phyloP scores from a whole-genome alignment of 768 basidiomycete genomes.

The Mycena indigotica region DNA sequence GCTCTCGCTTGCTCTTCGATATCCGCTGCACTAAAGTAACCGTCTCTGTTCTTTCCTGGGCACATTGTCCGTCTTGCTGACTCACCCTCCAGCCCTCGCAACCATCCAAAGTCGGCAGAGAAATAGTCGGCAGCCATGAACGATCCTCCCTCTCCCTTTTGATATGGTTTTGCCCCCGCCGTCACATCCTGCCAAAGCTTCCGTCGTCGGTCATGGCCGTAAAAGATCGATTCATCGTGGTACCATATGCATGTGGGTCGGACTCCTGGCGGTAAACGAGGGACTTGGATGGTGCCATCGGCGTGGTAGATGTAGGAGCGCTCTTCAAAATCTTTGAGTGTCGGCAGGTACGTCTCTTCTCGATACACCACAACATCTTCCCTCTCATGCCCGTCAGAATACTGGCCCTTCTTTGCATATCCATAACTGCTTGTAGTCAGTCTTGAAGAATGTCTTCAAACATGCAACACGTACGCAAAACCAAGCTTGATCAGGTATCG shows the following conservation, averaged over 20 bases:
- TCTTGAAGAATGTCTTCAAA: neutral
- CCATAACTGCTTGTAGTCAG: neutral
- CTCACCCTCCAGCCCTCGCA: slow-evolving; percentile 24
- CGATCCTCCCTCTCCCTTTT: slow-evolving; percentile 36
- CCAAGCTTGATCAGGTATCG: slow-evolving; percentile 28
- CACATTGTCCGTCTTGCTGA: slow-evolving; percentile 23
- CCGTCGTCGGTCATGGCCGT: slow-evolving; percentile 33
- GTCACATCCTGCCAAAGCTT: slow-evolving; percentile 27
- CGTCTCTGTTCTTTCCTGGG: slow-evolving; percentile 25
- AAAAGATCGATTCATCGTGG: slow-evolving; percentile 36
- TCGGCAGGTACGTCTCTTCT: slow-evolving; percentile 25
- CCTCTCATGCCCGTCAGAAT: slow-evolving; percentile 32
- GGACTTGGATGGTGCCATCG: neutral
- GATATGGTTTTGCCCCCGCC: slow-evolving; percentile 20
- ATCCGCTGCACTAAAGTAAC: slow-evolving; percentile 26
- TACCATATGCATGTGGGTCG: neutral
- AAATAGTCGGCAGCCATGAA: slow-evolving; percentile 41
- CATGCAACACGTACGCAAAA: slow-evolving; percentile 16
- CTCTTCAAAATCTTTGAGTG: slow-evolving; percentile 9
- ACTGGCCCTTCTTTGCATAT: slow-evolving; percentile 26
- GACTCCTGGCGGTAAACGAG: neutral
- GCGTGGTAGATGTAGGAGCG: slow-evolving; percentile 6
- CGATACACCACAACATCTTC: slow-evolving; percentile 32
- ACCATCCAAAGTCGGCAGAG: slow-evolving; percentile 34
- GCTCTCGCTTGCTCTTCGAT: slow-evolving; percentile 6